Base-by-base conservation (phyloP, 352 stramenopile genomes). In the Phytopythium helicoides region DNA sequence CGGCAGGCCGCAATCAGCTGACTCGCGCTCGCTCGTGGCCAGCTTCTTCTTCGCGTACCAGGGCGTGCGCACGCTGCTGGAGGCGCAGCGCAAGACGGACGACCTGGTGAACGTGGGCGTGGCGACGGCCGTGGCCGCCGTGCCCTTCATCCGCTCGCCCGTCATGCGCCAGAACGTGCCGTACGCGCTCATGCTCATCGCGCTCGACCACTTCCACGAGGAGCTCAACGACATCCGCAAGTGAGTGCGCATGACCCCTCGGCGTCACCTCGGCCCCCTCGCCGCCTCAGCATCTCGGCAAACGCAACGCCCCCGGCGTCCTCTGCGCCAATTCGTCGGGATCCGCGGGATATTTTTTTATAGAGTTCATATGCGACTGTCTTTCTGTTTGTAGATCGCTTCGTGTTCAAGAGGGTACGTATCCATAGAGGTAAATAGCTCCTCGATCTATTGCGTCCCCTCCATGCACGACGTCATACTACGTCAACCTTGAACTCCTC, bases 31-130 rank as follows among this genome's bases (percentile, higher is more conserved):
- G n/a, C n/a, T n/a, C n/a, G n/a, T n/a, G n/a, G n/a, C n/a, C n/a
- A 89, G 78, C 9, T 92, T 92, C 56, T 92, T 92, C 73, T 70
- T 86, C 25, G 54, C 71, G 48, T 92, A 90, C 60, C 81, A 86
- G 51, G 81, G 81, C 28, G 62, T 87, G 21, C 89, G 89, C 70
- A 89, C 79, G 35, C 71, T 75, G 25, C 52, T 92, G 38, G 66
- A 87, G 38, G 74, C 76, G 16, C 73, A 88, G 52, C 68, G 80
- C 7, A 59, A 61, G 3, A 57, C 79, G 18, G 73, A 89, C 19
- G 77, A 92, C 51, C 38, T 90, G 46, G 45, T 75, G 18, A 79
- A 77, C 56, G 71, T 81, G 16, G 77, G 66, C 38, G 72, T 87
- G n/a, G 75, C 79, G 7, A 82, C 67, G 0, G 38, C 81, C 9